A percentile compares a stretch with the other conserved stretches of the same genome.
Conservation (phyloP, 139 green algal species). For the Picochlorum sp. region DNA sequence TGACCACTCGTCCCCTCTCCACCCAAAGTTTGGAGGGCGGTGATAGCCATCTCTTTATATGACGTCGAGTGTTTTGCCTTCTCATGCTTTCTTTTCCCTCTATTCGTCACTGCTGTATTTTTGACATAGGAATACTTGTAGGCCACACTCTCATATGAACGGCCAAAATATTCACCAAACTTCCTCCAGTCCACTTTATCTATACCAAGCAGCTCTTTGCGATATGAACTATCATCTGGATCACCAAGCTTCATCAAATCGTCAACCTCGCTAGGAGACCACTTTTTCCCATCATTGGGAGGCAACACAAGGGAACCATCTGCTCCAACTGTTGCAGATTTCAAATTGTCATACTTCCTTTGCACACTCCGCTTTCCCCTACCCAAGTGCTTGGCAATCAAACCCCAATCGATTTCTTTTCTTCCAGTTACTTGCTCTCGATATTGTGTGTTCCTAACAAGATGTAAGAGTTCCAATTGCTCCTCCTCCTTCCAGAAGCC, state of each 20-base stretch:
- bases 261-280: conserved; percentile 23
- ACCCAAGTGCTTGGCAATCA: conserved; percentile 31
- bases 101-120: conserved; percentile 22
- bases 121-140: conserved; percentile 37
- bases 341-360: conserved; percentile 38
- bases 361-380: conserved; percentile 29
- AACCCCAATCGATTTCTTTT: conserved; percentile 28
- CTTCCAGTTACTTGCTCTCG: conserved; percentile 16
- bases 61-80: conserved; percentile 34
- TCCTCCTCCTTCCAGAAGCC: conserved; percentile 31
- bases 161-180: conserved; percentile 31
- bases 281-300: conserved; percentile 36
- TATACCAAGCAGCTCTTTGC: conserved; percentile 16
- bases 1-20: conserved; percentile 21
- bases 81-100: conserved; percentile 12
- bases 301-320: conserved; percentile 18
- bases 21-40: conserved; percentile 19
- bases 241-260: conserved; percentile 30
- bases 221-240: conserved; percentile 19
- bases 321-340: conserved; percentile 8
- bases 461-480: conserved; percentile 25
- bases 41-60: conserved; percentile 39
- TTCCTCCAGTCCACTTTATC: conserved; percentile 35
- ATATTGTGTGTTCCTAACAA: conserved; percentile 15
- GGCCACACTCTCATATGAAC: conserved; percentile 28